phyloP scores from a whole-genome alignment of 208 protist species.

The Leishmania gerbilli region DNA sequence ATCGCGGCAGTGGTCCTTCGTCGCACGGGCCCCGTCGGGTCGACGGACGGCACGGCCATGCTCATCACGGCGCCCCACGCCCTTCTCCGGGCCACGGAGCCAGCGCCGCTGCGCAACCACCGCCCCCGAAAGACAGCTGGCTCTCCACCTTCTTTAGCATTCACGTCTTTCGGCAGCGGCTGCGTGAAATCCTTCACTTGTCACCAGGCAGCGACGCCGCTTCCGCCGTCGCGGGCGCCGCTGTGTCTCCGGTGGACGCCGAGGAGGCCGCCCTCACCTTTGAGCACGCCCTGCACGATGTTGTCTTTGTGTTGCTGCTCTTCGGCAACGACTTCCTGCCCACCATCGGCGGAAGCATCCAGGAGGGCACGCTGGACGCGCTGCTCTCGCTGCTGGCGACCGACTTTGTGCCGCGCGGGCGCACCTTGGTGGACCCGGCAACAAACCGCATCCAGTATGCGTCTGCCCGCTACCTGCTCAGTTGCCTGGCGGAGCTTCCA shows the following conservation, averaged over 20 bases:
- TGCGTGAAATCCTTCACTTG: constrained; percentile 50
- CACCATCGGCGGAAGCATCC: constrained; percentile 94
- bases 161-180: constrained; percentile 69
- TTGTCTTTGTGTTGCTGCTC: constrained; percentile 97
- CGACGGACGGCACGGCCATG: constrained; percentile 16
- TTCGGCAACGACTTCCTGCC: constrained; percentile 99
- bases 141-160: constrained; percentile 89
- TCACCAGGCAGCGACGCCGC: constrained; percentile 14
- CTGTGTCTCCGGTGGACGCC: constrained; percentile 2
- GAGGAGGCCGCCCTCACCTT: constrained; percentile 37
- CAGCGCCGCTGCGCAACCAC: not conserved
- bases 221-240: not conserved
- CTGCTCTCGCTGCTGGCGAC: constrained; percentile 80
- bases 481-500: constrained; percentile 72
- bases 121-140: constrained; percentile 59
- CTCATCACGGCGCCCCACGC: not conserved
- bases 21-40: constrained; percentile 16
- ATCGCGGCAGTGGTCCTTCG: constrained; percentile 14
- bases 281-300: constrained; percentile 94
- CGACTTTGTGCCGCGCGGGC: constrained; percentile 79
- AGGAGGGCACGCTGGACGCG: constrained; percentile 93
- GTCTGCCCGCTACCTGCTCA: constrained; percentile 78
- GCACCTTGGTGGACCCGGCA: constrained; percentile 63
- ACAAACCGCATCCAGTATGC: constrained; percentile 81
- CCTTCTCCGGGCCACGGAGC: not conserved